Evolutionary conservation across 1,284 basidiomycete genomes (phyloP), one percentile per base, ranked within the genome.

Genomic region (Cryptococcus depauperatus): DNA sequence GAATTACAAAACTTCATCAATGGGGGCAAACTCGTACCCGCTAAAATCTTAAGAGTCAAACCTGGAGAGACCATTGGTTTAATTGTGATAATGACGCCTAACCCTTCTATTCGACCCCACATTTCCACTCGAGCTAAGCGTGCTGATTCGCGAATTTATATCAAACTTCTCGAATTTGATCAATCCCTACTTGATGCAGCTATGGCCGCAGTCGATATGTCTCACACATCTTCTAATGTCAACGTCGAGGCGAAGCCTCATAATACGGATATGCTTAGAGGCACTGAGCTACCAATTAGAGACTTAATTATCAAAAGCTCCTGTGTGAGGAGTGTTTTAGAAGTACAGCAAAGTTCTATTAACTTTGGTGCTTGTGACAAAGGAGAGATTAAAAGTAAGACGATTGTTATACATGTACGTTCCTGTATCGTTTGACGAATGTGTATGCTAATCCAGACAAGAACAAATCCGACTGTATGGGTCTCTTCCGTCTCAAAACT

Each of bases 301-400:
- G 75, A 76, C 48, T 57, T 76, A 32, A 70, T 75, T 52, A 66
- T 76, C 41, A 54, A 72, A 25, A 68, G 69, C 45, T 71, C 64
- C 21, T 71, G 70, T 29, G 73, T 74, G 35, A 58, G 73, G 26
- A 70, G 65, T 35, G 62, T 73, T 29, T 57, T 76, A 29, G 74
- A 76, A 52, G 68, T 76, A 13, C 73, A 73, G 35, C 74, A 75
- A 63, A 70, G 69, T 38, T 70, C 70, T 44, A 75, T 76, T 70
- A 75, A 76, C 57, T 75, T 76, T 56, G 75, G 75, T 1, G 64
- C 67, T n/a, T 69, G 74, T 53, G 73, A 76, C 40, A 74, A 74
- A 56, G 73, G 74, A 37, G 72, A 75, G 33, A 56, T 64, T 25
- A 74, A 73, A 53, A 67, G 71, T 33, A 70, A 73, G 48, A 73